Percentiles rank a stretch among this genome's conserved stretches.
phyloP scores from a whole-genome alignment of 1,284 basidiomycete species.

The Erythrobasidium hasegawianum region DNA sequence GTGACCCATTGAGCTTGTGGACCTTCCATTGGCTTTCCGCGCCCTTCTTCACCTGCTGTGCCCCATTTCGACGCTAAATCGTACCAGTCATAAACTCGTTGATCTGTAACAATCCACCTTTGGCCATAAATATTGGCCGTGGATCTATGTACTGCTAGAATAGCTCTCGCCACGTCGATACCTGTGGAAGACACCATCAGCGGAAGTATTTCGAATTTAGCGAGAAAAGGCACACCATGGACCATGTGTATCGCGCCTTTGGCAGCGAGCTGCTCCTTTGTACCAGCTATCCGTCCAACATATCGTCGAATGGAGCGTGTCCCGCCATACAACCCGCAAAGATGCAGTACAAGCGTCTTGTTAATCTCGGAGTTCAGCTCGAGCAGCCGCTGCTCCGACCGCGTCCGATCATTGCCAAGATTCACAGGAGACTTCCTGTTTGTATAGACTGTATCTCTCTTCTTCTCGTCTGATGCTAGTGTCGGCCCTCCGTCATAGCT shows the following conservation, averaged over 20 bases:
- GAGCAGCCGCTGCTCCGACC: conserved; percentile 59
- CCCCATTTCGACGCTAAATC: conserved; percentile 58
- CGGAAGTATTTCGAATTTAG: no score
- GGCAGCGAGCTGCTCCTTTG: conserved; percentile 56
- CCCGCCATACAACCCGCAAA: conserved; percentile 64
- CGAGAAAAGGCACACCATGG: conserved; percentile 35
- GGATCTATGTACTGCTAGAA: conserved; percentile 49
- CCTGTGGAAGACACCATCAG: conserved; percentile 12
- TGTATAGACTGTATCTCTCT: conserved; percentile 50
- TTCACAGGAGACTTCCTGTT: conserved; percentile 56
- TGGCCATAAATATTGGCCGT: conserved; percentile 34
- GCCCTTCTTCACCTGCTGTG: conserved; percentile 49
- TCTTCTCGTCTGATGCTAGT: neutral
- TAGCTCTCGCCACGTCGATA: conserved; percentile 58
- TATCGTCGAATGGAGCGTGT: conserved; percentile 55
- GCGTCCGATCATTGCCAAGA: conserved; percentile 52
- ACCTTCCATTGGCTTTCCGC: conserved; percentile 30
- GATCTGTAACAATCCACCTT: conserved; percentile 49
- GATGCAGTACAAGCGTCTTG: conserved; percentile 58
- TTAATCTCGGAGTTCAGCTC: conserved; percentile 48
- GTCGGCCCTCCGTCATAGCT: conserved; percentile 60
- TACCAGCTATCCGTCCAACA: conserved; percentile 56
- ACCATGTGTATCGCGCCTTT: conserved; percentile 59
- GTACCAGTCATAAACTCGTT: conserved; percentile 64
- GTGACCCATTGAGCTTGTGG: conserved; percentile 54